Conservation (phyloP, 305 asterid species). For the Andrographis paniculata region DNA sequence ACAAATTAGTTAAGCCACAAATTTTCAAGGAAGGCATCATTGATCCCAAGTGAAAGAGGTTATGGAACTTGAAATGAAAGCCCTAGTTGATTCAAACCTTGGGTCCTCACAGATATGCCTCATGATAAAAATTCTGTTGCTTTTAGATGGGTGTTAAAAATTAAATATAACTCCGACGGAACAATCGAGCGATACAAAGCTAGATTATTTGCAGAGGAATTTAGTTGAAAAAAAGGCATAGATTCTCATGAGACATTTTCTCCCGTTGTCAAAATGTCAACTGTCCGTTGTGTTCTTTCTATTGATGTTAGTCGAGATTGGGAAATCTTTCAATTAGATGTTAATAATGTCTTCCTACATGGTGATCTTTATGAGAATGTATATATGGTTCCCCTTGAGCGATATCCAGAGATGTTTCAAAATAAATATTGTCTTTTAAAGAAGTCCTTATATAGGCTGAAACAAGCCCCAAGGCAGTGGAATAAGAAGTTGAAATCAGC, state of each 20-base stretch:
- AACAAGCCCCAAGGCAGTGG: slow-evolving; percentile 3
- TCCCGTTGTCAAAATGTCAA: not conserved
- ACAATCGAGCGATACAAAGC: not conserved
- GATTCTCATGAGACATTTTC: not conserved
- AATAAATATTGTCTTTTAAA: not conserved
- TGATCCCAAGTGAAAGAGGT: not conserved
- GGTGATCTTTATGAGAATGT: not conserved
- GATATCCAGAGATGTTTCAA: not conserved
- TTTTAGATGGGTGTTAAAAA: not conserved
- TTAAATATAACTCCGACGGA: not conserved
- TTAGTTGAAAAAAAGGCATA: not conserved
- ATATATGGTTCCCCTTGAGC: not conserved
- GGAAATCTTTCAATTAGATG: not conserved
- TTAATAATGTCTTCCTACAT: not conserved
- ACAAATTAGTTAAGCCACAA: not conserved
- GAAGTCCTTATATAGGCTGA: not conserved
- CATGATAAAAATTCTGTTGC: not conserved
- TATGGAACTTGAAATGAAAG: not conserved
- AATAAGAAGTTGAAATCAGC: not conserved
- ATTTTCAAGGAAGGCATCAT: not conserved
- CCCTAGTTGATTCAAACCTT: not conserved
- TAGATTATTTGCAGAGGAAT: not conserved
- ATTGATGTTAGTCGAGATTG: not conserved
- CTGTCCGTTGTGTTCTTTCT: not conserved
- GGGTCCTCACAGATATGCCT: not conserved